Conservation (phyloP, 164 flowering plant genomes). For the Hamamelis virginiana region DNA sequence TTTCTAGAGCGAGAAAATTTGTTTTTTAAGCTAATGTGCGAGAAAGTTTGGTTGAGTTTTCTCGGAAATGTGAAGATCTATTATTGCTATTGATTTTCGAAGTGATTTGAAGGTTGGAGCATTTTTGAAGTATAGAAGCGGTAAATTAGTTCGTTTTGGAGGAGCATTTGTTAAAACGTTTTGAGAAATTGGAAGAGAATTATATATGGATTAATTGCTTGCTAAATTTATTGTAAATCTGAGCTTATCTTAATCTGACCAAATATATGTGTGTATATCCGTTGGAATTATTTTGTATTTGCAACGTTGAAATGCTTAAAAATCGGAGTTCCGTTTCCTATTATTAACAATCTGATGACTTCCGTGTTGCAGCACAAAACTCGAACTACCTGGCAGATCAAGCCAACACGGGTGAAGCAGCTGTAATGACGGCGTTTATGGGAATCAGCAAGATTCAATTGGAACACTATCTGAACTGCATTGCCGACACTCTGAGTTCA, state of each 20-base stretch:
- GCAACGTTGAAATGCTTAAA: slow-evolving; percentile 5
- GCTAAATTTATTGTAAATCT: too few relatives aligned
- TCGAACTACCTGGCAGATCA: not conserved
- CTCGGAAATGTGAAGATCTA: not conserved
- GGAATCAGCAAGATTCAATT: not conserved
- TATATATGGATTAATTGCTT: too few relatives aligned
- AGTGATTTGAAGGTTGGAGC: not conserved
- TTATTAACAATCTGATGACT: not conserved
- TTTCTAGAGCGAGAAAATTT: not conserved
- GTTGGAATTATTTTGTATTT: not conserved
- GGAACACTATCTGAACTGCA: not conserved
- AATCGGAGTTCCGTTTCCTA: not conserved
- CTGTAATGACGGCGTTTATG: not conserved
- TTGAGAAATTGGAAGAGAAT: too few relatives aligned
- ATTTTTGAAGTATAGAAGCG: not conserved
- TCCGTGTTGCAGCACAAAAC: not conserved
- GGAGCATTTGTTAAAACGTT: too few relatives aligned
- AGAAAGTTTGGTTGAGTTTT: not conserved
- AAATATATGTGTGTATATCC: too few relatives aligned
- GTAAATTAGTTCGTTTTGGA: too few relatives aligned
- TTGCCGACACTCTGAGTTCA: not conserved
- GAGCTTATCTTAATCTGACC: too few relatives aligned
- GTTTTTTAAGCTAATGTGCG: not conserved
- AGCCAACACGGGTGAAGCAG: not conserved
- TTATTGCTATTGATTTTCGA: not conserved